Evolutionary conservation across 106 monocot genomes (phyloP).

Genomic region (Dioscorea dumetorum): DNA sequence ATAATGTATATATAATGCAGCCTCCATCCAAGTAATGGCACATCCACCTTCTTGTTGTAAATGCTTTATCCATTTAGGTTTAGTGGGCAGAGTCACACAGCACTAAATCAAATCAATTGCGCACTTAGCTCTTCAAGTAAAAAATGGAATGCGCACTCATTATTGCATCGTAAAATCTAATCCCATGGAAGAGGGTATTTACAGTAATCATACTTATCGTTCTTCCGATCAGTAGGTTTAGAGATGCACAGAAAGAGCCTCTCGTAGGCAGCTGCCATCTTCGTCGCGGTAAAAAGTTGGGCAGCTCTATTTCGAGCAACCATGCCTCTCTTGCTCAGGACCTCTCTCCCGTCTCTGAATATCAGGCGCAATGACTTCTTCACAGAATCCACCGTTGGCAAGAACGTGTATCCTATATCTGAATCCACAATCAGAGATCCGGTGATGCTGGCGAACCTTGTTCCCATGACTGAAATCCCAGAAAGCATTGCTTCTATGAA

Average conservation of each 20-base stretch:
- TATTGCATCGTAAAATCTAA: background rate
- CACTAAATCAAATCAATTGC: background rate
- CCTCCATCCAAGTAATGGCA: background rate
- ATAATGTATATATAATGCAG: background rate
- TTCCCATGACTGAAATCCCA: slow-evolving; percentile 46
- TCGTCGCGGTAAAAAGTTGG: slow-evolving; percentile 46
- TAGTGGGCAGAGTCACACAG: background rate
- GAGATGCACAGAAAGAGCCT: slow-evolving; percentile 80
- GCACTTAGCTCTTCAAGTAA: background rate
- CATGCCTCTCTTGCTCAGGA: slow-evolving; percentile 44
- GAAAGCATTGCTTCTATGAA: slow-evolving; percentile 85
- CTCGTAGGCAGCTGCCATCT: slow-evolving; percentile 79
- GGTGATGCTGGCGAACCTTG: slow-evolving; percentile 71
- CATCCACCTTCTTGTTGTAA: background rate
- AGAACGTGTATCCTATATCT: slow-evolving; percentile 65
- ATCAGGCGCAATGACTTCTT: slow-evolving; percentile 36
- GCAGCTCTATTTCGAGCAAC: slow-evolving; percentile 38
- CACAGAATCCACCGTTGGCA: slow-evolving; percentile 49
- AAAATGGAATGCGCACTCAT: background rate
- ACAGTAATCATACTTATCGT: slow-evolving; percentile 33
- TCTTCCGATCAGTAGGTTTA: background rate
- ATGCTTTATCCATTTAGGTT: background rate
- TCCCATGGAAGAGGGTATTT: slow-evolving; percentile 42
- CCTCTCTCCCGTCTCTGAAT: slow-evolving; percentile 30
- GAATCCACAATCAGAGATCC: slow-evolving; percentile 48